Base-by-base conservation (phyloP, 2,329 filamentous ascomycete genomes). In the Penicillium psychrosexuale region DNA sequence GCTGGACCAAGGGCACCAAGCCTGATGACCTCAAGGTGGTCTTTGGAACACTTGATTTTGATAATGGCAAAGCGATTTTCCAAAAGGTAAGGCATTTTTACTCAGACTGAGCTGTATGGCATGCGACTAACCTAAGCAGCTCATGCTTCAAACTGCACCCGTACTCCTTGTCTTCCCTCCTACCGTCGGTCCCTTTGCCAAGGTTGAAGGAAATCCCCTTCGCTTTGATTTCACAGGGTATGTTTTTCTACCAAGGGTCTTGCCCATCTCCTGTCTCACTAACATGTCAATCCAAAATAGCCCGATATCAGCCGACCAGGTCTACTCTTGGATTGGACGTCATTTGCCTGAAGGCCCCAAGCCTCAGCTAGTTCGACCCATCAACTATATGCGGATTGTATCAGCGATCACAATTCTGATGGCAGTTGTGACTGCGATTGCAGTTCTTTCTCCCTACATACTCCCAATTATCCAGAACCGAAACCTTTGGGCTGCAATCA, bases 71-170 rank as follows among this genome's bases (percentile, higher is more conserved):
- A 69, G 82, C 85, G 17, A 87, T 88, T 3, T 99, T 99, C 68
- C 84, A 96, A 77, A 89, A 89, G 76, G 92, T 97, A 80, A 61
- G 61, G 80, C 22, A 27, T 17, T n/a, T 24, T 24, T 27, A 37
- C 15, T 36, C 6, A 38, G 36, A 27, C 40, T 15, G 34, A 39
- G 28, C 19, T 44, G 12, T 39, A 30, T n/a, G 22, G 30, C 34
- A 45, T 30, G 12, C 49, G 49, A 31, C 63, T 60, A 58, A 62
- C 50, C 24, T 40, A 19, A 55, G 62, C 64, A 97, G 93, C 83
- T 97, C 64, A 87, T 89, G 75, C 85, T 99, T 39, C 90, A 96
- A 85, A 97, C 93, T 44, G 94, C 94, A 7, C 94, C 94, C 1
- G 88, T 97, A 37, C 81, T 99, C 40, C 78, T 97, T 42, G 79